Evolutionary conservation across 1,139 yeast species (phyloP), one percentile per base, ranked within the genome.

Genomic region (Debaryomyces sp.): DNA sequence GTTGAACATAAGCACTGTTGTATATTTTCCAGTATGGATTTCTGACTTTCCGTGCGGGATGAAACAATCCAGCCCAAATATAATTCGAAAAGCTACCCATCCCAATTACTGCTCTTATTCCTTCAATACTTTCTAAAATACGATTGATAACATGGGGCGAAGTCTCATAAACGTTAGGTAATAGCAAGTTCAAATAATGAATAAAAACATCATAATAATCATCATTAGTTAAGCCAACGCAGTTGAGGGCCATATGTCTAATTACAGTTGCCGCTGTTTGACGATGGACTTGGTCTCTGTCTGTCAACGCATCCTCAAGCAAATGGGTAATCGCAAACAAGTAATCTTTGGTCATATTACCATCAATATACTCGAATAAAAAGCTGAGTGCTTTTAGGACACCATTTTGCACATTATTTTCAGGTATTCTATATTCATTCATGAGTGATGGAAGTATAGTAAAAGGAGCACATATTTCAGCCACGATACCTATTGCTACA

Each of bases 401-500:
- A 73, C 99, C 99, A 64, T 94, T 94, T 63, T 94, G 98, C 6
- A 94, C 97, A 61, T 92, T 92, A 50, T 86, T 83, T 55, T 94
- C 98, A 0, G 97, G 97, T 4, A 89, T 88, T 47, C 96, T 78
- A 62, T 94, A 95, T 64, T 94, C 99, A 64, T 94, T 92, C 96
- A 95, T 89, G 41, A 95, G 73, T 0, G 97, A 96, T 0, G 99
- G 99, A n/a, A 95, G 68, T 0, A 94, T 96, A 0, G 98, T 89
- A 66, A 89, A 94, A 0, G 99, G 97, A 0, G 89, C 83, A 69
- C 99, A 94, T 0, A 88, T 84, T 50, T 92, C 96, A 0, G 99
- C 98, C 12, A 95, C 96, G 59, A 95, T 92, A 33, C 97, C 99
- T 57, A 95, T 89, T 0, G 99, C 99, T 38, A 95, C 98, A 1